Base-by-base conservation (phyloP, 257 asterid species). In the Scutellaria barbata region DNA sequence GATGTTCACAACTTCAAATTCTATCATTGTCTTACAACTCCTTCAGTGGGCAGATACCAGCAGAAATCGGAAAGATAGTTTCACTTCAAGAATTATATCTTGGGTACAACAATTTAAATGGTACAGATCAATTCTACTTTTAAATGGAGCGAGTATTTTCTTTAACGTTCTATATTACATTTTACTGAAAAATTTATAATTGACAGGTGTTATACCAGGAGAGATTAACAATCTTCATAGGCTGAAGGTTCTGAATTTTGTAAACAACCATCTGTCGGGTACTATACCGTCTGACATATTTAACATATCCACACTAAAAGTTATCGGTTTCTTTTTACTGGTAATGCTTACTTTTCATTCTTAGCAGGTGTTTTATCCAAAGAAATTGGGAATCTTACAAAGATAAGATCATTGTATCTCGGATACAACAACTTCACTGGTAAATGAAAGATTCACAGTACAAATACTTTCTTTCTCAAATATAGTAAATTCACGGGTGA, bases 31-130 rank as follows among this genome's bases (percentile, higher is more conserved):
- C 33, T 18, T 0, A 2, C 42, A 69, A 69, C 56, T 18, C 10
- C n/a, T 53, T 72, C 2, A 37, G 63, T 5, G 78, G 78, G 20
- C 25, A 54, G 50, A 64, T 74, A 35, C 78, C 78, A 5, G 3
- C 11, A 11, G 30, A 57, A 8, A 42, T 74, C 3, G 59, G 78
- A 16, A 30, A 54, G 41, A 48, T 72, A 6, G 12, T 5, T 0
- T 54, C 4, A 9, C 74, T 66, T 25, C 62, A 17, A 35, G 4
- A 0, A 0, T 42, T 73, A 42, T 42, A 6, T 8, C 58, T 73
- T 1, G 71, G 71, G 33, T 13, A 5, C 7, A 72, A 61, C 63
- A 50, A 60, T 8, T 72, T 30, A 10, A 12, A 3, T 5, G 65
- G 74, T 69, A 22, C 25, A 30, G 5, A 30, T 2, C 35, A 30